phyloP scores from a whole-genome alignment of 441 rosid species.

The Pelargonium fulgidum region DNA sequence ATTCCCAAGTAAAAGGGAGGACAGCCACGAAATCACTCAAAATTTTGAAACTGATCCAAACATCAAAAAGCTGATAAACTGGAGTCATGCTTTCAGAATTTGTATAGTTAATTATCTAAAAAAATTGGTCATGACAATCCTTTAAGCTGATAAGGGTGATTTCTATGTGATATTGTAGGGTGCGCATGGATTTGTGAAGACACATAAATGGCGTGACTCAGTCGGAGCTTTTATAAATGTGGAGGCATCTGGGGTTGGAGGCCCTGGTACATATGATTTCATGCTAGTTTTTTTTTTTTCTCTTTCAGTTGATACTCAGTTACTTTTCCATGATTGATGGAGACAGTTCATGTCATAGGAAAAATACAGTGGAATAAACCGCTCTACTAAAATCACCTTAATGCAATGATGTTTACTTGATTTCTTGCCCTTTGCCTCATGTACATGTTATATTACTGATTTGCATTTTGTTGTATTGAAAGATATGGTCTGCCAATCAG shows the following conservation, averaged over 20 bases:
- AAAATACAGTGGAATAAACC: neutral
- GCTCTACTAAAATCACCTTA: neutral
- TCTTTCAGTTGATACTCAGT: neutral
- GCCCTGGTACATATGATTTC: slow-evolving; percentile 55
- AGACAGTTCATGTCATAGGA: slow-evolving; percentile 3
- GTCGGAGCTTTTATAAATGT: slow-evolving; percentile 89
- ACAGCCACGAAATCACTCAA: slow-evolving; percentile 4
- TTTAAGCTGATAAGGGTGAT: slow-evolving; percentile 12
- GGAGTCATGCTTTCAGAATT: slow-evolving; percentile 13
- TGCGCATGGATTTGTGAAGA: slow-evolving; percentile 89
- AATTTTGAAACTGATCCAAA: neutral
- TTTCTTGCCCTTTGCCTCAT: neutral
- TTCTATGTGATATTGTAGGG: slow-evolving; percentile 52
- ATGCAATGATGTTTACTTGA: neutral
- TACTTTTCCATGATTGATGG: neutral
- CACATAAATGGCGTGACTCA: slow-evolving; percentile 73
- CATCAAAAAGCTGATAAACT: slow-evolving; percentile 12
- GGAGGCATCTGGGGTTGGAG: slow-evolving; percentile 97
- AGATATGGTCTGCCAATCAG: slow-evolving; percentile 99
- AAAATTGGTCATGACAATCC: slow-evolving; percentile 13
- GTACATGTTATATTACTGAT: slow-evolving; percentile 9
- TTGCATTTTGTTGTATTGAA: slow-evolving; percentile 23
- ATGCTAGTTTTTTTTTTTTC: slow-evolving; percentile 17
- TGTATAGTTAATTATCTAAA: slow-evolving; percentile 12
- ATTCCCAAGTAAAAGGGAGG: neutral